Conservation (phyloP, 495 filamentous ascomycete genomes). For the Penicillium argentinense region DNA sequence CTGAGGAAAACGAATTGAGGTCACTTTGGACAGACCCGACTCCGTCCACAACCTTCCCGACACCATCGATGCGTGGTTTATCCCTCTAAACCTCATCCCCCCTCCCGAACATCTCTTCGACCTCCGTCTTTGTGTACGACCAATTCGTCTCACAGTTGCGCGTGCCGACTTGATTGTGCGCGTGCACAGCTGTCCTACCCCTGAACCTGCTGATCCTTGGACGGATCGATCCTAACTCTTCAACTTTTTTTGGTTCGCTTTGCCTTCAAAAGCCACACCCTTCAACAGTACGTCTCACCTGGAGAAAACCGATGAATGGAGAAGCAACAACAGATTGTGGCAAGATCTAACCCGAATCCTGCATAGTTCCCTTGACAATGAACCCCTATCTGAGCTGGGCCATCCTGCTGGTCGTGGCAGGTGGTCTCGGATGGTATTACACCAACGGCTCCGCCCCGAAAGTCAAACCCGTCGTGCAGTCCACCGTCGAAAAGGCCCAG, state of each 20-base stretch:
- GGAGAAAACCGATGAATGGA: not conserved
- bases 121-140: slow-evolving; percentile 13
- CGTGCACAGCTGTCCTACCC: slow-evolving; percentile 17
- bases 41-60: not conserved
- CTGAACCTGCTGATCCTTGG: not conserved
- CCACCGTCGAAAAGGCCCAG: slow-evolving; percentile 39
- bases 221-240: slow-evolving; percentile 1
- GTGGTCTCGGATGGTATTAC: slow-evolving; percentile 49
- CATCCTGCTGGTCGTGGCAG: slow-evolving; percentile 53
- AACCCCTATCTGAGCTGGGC: slow-evolving; percentile 57
- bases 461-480: slow-evolving; percentile 30
- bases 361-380: slow-evolving; percentile 35
- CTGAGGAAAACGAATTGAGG: no score
- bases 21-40: not conserved
- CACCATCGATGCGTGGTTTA: slow-evolving; percentile 9
- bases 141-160: slow-evolving; percentile 10
- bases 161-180: slow-evolving; percentile 11
- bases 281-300: slow-evolving; percentile 11
- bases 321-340: not conserved
- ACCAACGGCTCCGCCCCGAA: slow-evolving; percentile 40
- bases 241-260: slow-evolving; percentile 4
- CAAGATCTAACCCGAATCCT: not conserved
- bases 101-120: slow-evolving; percentile 1
- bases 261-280: slow-evolving; percentile 2
- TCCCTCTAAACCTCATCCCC: slow-evolving; percentile 3